Conservation (phyloP, 257 asterid species). For the Gardenia jasminoides region DNA sequence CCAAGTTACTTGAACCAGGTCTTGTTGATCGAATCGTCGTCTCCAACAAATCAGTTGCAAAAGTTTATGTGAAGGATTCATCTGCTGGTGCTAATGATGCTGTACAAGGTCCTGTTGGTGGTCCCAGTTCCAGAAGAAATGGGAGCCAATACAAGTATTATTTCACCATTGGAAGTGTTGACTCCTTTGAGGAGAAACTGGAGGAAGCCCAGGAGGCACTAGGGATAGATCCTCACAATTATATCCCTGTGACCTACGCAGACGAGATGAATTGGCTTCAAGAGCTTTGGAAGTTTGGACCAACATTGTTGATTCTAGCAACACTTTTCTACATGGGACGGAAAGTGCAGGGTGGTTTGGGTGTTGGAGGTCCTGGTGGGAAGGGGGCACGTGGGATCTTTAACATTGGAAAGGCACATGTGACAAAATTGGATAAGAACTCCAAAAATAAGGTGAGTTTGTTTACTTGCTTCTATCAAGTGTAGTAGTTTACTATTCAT, state of each 20-base stretch:
- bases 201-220: constrained; percentile 77
- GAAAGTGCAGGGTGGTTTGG: constrained; percentile 49
- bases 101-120: constrained; percentile 33
- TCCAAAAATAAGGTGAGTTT: constrained; percentile 73
- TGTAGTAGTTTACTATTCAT: not conserved
- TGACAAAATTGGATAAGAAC: constrained; percentile 75
- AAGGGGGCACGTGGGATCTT: constrained; percentile 77
- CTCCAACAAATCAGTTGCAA: constrained; percentile 58
- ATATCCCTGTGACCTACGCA: constrained; percentile 65
- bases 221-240: constrained; percentile 68
- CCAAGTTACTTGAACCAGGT: constrained; percentile 80
- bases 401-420: constrained; percentile 67
- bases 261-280: constrained; percentile 44
- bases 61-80: constrained; percentile 54
- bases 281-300: constrained; percentile 43
- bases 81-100: constrained; percentile 33
- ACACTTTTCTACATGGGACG: constrained; percentile 42
- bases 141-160: constrained; percentile 36
- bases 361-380: constrained; percentile 70
- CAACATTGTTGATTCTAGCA: constrained; percentile 42
- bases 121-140: constrained; percentile 24
- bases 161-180: constrained; percentile 67
- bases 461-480: not conserved
- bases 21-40: constrained; percentile 70
- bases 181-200: constrained; percentile 77